A percentile compares a stretch with the other conserved stretches of the same genome.
These are phyloP conservation scores for Trichophyton schoenleinii DNA, from an alignment of 2,329 filamentous ascomycete genomes.

Conservation along the genomic window DNA sequence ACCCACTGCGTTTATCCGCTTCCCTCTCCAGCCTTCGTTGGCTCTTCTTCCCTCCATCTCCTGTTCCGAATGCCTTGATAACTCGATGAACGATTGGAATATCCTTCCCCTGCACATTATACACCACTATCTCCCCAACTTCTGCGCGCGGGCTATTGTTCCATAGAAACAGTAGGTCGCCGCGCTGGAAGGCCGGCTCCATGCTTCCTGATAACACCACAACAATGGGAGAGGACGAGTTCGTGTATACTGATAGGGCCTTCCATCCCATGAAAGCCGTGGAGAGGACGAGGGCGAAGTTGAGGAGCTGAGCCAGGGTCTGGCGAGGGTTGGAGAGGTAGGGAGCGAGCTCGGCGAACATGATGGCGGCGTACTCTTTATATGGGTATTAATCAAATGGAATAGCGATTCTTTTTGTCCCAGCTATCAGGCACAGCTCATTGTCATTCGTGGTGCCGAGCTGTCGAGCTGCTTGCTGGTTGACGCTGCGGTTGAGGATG, in stretches of 20 bases:
- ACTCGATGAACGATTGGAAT: conserved; percentile 96
- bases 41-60: conserved; percentile 27
- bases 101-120: conserved; percentile 82
- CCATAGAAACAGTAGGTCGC: conserved; percentile 53
- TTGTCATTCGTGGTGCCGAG: background rate
- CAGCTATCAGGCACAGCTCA: background rate
- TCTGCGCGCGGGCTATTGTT: conserved; percentile 50
- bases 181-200: conserved; percentile 55
- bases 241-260: conserved; percentile 64
- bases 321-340: conserved; percentile 59
- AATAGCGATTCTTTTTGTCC: background rate
- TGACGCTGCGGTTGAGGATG: background rate
- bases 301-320: conserved; percentile 67
- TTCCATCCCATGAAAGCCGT: conserved; percentile 97
- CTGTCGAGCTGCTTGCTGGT: background rate
- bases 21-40: conserved; percentile 17
- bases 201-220: conserved; percentile 55
- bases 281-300: conserved; percentile 80
- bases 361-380: conserved; percentile 27
- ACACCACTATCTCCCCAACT: conserved; percentile 62
- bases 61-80: conserved; percentile 53
- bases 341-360: conserved; percentile 53
- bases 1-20: conserved; percentile 7
- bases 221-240: conserved; percentile 58
- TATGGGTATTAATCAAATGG: background rate